Evolutionary conservation across 2,329 filamentous ascomycete species (phyloP), one percentile per base, ranked within the genome.

Genomic region (Geoglossum cookeanum): DNA sequence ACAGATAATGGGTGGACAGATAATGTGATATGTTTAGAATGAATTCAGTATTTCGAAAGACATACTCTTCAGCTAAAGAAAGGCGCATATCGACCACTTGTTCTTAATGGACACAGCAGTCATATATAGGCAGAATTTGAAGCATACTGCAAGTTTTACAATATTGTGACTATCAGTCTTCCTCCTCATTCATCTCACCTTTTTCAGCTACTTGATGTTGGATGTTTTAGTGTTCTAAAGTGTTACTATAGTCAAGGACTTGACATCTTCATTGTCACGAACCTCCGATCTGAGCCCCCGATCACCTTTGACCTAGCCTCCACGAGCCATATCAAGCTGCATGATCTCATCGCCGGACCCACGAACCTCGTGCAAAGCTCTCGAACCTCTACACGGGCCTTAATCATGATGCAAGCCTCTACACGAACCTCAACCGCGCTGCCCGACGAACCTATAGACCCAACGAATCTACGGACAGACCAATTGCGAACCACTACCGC

Each of bases 131-230:
- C 17, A 3, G 2, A 32, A 39, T 72, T 73, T 58, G 56, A 70
- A 48, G 42, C 66, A 33, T 67, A 64, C 59, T 72, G 61, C 59
- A 64, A 60, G 55, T 57, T 65, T n/a, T 59, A 70, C 54, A 67
- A 70, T 49, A 71, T 73, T 61, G 67, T 70, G 56, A 65, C 64
- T 53, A 62, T 70, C 59, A 71, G 57, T 58, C 68, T 72, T 57
- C 67, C 65, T 58, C 5, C 64, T 13, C 61, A 70, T 61, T 68
- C 62, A 33, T 72, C 66, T 57, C 62, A 72, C 63, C 55, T 69
- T 15, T 65, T 69, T 22, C 64, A 74, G 62, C 69, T 67, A 54
- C 67, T 73, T 55, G 64, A 72, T 66, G 61, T 71, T 47, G 64
- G 62, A 29, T 68, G 63, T 61, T 73, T 72, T 63, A 59, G 63